Conservation (phyloP, 1,284 basidiomycete species). For the Ganoderma lingzhi region DNA sequence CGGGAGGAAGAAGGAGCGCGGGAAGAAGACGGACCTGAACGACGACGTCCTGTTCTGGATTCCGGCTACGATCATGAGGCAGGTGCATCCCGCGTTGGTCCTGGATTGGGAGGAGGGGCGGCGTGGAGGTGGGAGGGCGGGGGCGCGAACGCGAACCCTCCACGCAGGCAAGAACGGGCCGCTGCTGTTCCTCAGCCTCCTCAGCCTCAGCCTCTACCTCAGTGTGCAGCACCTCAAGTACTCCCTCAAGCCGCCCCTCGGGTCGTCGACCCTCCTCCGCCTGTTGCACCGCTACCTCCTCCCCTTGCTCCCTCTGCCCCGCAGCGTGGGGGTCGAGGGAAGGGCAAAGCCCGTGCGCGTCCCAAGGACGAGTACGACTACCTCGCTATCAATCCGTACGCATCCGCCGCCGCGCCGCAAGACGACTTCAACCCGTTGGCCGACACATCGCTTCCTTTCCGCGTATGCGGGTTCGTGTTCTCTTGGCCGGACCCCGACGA, state of each 20-base stretch:
- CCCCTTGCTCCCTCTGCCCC: background rate
- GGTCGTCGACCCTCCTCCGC: background rate
- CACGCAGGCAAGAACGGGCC: conserved; percentile 20
- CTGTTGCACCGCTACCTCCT: background rate
- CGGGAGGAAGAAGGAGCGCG: conserved; percentile 21
- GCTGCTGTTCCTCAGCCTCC: conserved; percentile 17
- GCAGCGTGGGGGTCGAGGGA: conserved; percentile 9
- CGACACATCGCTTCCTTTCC: conserved; percentile 26
- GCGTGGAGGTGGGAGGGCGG: background rate
- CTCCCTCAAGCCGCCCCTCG: background rate
- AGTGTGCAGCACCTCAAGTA: background rate
- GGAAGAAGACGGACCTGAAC: conserved; percentile 42
- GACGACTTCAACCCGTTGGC: conserved; percentile 24
- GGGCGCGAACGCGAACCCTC: conserved; percentile 28
- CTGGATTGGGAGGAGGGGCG: conserved; percentile 40
- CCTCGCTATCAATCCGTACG: conserved; percentile 15
- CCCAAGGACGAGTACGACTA: conserved; percentile 13
- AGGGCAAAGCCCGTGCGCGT: conserved; percentile 13
- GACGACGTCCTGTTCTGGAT: conserved; percentile 49
- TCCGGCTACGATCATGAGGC: conserved; percentile 52
- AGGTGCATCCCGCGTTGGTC: conserved; percentile 53
- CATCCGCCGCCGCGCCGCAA: conserved; percentile 8
- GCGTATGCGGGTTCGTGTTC: conserved; percentile 36
- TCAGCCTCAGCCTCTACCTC: conserved; percentile 3
- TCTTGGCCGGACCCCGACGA: conserved; percentile 41